Percentiles rank a stretch among this genome's conserved stretches.
Conservation (phyloP, 2,329 filamentous ascomycete genomes). For the Xylariomycetidae sp. region DNA sequence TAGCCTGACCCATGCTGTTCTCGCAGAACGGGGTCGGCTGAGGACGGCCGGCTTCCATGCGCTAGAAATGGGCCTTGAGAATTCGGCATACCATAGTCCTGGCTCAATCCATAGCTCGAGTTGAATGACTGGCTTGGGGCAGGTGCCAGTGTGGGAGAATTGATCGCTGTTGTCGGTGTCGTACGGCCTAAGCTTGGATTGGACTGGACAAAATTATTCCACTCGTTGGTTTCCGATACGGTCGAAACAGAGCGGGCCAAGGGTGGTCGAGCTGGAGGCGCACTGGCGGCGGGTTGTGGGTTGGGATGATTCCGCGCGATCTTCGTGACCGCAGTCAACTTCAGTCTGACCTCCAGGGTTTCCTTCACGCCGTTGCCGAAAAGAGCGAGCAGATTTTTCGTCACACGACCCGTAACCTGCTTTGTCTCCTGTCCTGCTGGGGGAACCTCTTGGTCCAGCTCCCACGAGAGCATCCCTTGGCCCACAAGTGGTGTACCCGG, state of each 20-base stretch:
- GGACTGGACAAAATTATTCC: slow-evolving; percentile 70
- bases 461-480: slow-evolving; percentile 89
- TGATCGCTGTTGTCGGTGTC: slow-evolving; percentile 24
- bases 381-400: slow-evolving; percentile 75
- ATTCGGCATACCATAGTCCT: slow-evolving; percentile 10
- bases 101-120: slow-evolving; percentile 18
- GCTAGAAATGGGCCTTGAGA: slow-evolving; percentile 13
- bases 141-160: slow-evolving; percentile 24
- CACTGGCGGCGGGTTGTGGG: slow-evolving; percentile 8
- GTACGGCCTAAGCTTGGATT: slow-evolving; percentile 50
- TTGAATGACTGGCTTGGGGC: slow-evolving; percentile 20
- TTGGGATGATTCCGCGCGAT: slow-evolving; percentile 26
- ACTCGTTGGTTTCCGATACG: slow-evolving; percentile 63
- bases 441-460: slow-evolving; percentile 45
- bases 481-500: slow-evolving; percentile 88
- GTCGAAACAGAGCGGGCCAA: slow-evolving; percentile 29
- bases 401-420: slow-evolving; percentile 84
- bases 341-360: slow-evolving; percentile 88
- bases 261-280: slow-evolving; percentile 10
- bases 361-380: slow-evolving; percentile 80
- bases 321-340: slow-evolving; percentile 70
- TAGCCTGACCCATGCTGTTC: slow-evolving; percentile 9
- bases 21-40: slow-evolving; percentile 16
- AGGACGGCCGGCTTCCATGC: slow-evolving; percentile 20
- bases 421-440: slow-evolving; percentile 43